These are phyloP conservation scores for Ustilago nuda DNA, from an alignment of 1,284 basidiomycete species.

Conservation along the genomic window DNA sequence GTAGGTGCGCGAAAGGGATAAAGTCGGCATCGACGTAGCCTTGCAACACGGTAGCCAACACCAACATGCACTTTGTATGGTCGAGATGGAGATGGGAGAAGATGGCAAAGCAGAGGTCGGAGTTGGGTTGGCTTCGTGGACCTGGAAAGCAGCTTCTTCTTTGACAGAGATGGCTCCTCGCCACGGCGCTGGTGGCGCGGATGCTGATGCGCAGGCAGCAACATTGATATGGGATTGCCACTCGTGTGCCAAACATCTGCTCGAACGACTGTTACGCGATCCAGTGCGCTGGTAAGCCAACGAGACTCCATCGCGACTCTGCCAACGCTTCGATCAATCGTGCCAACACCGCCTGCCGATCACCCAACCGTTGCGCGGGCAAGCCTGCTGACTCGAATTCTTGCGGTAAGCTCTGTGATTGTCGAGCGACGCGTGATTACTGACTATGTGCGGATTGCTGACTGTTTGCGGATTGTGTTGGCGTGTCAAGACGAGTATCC, in stretches of 20 bases:
- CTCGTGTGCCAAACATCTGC: slow-evolving; percentile 60
- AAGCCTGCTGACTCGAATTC: slow-evolving; percentile 41
- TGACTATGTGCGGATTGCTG: not conserved
- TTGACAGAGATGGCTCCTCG: slow-evolving; percentile 84
- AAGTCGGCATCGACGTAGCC: slow-evolving; percentile 87
- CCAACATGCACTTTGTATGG: slow-evolving; percentile 82
- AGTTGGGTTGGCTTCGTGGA: slow-evolving; percentile 67
- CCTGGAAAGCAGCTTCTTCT: slow-evolving; percentile 80
- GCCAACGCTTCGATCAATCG: slow-evolving; percentile 45
- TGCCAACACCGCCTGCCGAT: slow-evolving; percentile 44
- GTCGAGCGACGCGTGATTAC: not conserved
- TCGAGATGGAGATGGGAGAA: slow-evolving; percentile 97
- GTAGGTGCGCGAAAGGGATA: slow-evolving; percentile 83
- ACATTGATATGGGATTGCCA: slow-evolving; percentile 56
- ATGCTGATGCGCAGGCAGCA: slow-evolving; percentile 15
- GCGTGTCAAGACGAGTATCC: slow-evolving; percentile 50
- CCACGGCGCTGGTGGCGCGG: slow-evolving; percentile 15
- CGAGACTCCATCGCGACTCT: slow-evolving; percentile 53
- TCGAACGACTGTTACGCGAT: slow-evolving; percentile 57
- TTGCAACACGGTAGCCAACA: slow-evolving; percentile 85
- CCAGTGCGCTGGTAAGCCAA: slow-evolving; percentile 49
- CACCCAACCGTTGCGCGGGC: slow-evolving; percentile 54
- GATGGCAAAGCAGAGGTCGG: slow-evolving; percentile 82
- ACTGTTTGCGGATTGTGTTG: slow-evolving; percentile 6
- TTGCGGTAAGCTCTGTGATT: slow-evolving; percentile 30